Base-by-base conservation (phyloP, 2,329 filamentous ascomycete species). In the Ophiosphaerella herpotricha region DNA sequence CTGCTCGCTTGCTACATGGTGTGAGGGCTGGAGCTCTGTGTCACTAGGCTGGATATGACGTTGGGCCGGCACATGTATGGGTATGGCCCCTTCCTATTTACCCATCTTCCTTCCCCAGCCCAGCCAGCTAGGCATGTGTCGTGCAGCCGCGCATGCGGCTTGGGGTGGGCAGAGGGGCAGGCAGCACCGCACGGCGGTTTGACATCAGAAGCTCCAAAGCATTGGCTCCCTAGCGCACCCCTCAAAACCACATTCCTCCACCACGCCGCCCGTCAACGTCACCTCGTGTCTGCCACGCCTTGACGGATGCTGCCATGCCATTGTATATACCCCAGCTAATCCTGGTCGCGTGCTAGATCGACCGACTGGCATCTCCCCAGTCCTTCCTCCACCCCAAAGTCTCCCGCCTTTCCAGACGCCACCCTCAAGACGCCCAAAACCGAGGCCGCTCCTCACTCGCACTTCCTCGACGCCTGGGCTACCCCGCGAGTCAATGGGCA, bases 401-500 rank as follows among this genome's bases (percentile, higher is more conserved):
- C 73, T 44, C 61, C 63, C 48, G 72, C 70, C 21, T 74, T 75
- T 54, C 68, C 73, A 49, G 68, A 75, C 61, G 61, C 67, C 39
- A 65, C 65, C 51, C 68, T 76, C 43, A 76, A 77, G 52, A 80
- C 78, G 31, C 78, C 78, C 35, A 77, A 75, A 59, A 73, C 73
- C 8, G 72, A 74, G 33, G 66, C 65, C 24, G 57, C 60, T 67
- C 71, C 60, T 63, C 75, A 55, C 61, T 68, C 76, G 13, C 76
- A 80, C 55, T 80, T 80, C 53, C 73, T 78, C 55, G 78, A 80
- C 70, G 78, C 78, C 55, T 80, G 78, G 69, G 69, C 72, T 38
- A 80, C 77, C 26, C 77, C 77, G 24, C 67, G 65, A 52, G 60
- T 70, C 58, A 71, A 73, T 70, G 72, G 66, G 53, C 71, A 74